These are phyloP conservation scores for Wickerhamiella kurtzmanii DNA, from an alignment of 805 yeast species.

Conservation along the genomic window DNA sequence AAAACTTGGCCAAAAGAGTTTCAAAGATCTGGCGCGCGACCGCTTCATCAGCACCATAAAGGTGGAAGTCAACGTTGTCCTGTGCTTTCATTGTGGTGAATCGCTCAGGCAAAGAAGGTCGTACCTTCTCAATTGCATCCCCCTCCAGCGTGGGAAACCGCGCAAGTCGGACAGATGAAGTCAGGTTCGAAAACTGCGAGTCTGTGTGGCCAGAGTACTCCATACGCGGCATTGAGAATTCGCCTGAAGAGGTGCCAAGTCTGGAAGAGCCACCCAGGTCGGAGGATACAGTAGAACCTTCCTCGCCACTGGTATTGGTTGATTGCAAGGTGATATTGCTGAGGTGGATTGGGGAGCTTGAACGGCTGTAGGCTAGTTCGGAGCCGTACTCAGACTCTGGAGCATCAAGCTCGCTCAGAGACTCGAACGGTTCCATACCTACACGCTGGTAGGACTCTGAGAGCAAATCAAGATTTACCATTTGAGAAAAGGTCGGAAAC, in stretches of 20 bases:
- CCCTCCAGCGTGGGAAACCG: not conserved
- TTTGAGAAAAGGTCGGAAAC: not conserved
- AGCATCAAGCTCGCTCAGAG: slow-evolving; percentile 1
- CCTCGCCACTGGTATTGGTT: not conserved
- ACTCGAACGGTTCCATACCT: not conserved
- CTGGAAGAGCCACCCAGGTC: not conserved
- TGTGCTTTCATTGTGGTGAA: not conserved
- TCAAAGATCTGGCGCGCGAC: not conserved
- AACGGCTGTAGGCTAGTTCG: not conserved
- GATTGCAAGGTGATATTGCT: not conserved
- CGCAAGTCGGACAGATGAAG: not conserved
- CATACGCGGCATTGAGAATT: not conserved
- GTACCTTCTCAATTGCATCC: not conserved
- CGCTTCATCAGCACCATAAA: not conserved
- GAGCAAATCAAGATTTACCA: not conserved
- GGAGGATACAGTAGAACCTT: not conserved
- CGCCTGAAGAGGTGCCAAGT: not conserved
- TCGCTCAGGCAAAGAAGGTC: not conserved
- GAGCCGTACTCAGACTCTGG: not conserved
- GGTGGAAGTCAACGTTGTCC: slow-evolving; percentile 1
- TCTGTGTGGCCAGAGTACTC: not conserved
- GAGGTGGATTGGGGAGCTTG: not conserved
- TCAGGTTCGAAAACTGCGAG: not conserved
- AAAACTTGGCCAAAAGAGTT: not conserved
- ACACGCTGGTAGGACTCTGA: not conserved